These are phyloP conservation scores for Penstemon newberryi DNA, from an alignment of 257 asterid species.

Conservation along the genomic window DNA sequence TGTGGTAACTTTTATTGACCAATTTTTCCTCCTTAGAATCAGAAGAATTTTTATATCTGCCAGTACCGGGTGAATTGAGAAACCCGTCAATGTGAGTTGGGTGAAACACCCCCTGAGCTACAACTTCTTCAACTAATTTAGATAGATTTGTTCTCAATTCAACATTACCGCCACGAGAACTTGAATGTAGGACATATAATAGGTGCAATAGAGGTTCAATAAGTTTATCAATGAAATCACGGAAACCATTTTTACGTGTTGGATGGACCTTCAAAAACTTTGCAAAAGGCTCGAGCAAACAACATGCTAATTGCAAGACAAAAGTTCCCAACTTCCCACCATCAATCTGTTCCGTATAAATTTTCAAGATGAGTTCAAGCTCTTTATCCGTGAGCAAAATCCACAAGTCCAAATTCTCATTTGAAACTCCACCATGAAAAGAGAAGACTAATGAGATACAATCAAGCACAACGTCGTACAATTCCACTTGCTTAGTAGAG, in stretches of 20 bases:
- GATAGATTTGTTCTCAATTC: constrained; percentile 44
- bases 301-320: constrained; percentile 48
- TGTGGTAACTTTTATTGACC: constrained; percentile 79
- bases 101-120: constrained; percentile 86
- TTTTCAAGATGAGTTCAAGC: constrained; percentile 50
- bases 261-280: constrained; percentile 80
- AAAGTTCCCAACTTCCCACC: constrained; percentile 45
- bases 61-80: constrained; percentile 57
- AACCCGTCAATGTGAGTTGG: constrained; percentile 78
- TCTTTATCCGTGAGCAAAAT: constrained; percentile 44
- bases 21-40: constrained; percentile 49
- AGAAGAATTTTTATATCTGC: constrained; percentile 47
- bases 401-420: constrained; percentile 76
- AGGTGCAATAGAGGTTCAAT: constrained; percentile 67
- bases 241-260: constrained; percentile 67
- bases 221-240: constrained; percentile 71
- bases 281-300: constrained; percentile 71
- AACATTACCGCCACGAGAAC: constrained; percentile 31
- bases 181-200: constrained; percentile 45
- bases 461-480: constrained; percentile 50
- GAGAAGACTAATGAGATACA: constrained; percentile 65
- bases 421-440: constrained; percentile 70
- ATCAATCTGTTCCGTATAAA: constrained; percentile 44
- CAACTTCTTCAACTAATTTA: constrained; percentile 64
- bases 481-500: constrained; percentile 40